These are phyloP conservation scores for Monascus purpureus DNA, from an alignment of 495 filamentous ascomycete species.

Conservation along the genomic window DNA sequence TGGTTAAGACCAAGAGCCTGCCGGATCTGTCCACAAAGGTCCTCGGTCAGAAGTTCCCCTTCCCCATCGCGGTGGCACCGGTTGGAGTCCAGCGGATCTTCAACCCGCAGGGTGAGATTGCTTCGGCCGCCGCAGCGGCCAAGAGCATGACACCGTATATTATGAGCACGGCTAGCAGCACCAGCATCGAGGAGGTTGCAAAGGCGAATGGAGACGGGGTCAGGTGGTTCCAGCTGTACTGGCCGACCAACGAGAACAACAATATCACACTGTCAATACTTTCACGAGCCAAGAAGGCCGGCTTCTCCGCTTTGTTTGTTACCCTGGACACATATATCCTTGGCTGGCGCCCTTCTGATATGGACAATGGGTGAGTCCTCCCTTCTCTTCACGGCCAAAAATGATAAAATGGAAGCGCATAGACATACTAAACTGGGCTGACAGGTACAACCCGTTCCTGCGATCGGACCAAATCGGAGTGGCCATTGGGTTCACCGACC, in stretches of 20 bases:
- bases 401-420: no score
- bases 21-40: conserved; percentile 6
- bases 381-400: no score
- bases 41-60: conserved; percentile 12
- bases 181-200: conserved; percentile 31
- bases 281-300: conserved; percentile 34
- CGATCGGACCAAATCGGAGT: conserved; percentile 33
- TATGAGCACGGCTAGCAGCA: conserved; percentile 31
- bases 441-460: conserved; percentile 37
- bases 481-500: conserved; percentile 38
- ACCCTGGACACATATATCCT: conserved; percentile 49
- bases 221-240: conserved; percentile 51
- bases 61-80: conserved; percentile 36
- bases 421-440: no score
- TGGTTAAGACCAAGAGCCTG: conserved; percentile 10
- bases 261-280: conserved; percentile 40
- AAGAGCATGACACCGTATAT: conserved; percentile 34
- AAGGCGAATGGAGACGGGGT: conserved; percentile 19
- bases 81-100: conserved; percentile 40
- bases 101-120: conserved; percentile 30
- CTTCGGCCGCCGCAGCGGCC: conserved; percentile 25
- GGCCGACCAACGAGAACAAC: conserved; percentile 32
- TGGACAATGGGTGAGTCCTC: no score
- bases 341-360: conserved; percentile 43
- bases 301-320: conserved; percentile 42